Evolutionary conservation across 1,284 basidiomycete species (phyloP).

Genomic region (Trametes hirsuta): DNA sequence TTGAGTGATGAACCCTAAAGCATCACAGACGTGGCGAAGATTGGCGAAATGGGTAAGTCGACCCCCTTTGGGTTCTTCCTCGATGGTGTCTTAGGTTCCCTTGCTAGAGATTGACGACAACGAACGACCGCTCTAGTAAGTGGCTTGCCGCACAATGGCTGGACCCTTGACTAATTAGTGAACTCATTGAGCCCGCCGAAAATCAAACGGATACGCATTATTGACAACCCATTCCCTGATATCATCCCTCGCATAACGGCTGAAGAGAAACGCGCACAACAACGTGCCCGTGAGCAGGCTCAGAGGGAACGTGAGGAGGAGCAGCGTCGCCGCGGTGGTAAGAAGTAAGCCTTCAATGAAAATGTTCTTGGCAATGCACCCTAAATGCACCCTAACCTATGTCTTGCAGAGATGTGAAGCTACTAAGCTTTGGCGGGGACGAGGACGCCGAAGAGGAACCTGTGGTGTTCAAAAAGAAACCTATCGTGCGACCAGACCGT

Average conservation of each 20-base stretch:
- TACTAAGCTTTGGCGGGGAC: slow-evolving; percentile 87
- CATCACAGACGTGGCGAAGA: slow-evolving; percentile 80
- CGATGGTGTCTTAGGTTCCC: slow-evolving; percentile 21
- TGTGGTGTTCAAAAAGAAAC: slow-evolving; percentile 71
- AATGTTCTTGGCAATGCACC: too few species aligned
- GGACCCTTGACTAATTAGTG: not conserved
- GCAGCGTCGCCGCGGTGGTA: slow-evolving; percentile 73
- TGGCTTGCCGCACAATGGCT: slow-evolving; percentile 12
- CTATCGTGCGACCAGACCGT: slow-evolving; percentile 82
- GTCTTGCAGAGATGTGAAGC: slow-evolving; percentile 72
- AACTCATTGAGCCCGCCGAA: slow-evolving; percentile 74
- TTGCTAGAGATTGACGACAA: slow-evolving; percentile 77
- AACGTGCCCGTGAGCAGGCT: slow-evolving; percentile 74
- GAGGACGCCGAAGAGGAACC: slow-evolving; percentile 63
- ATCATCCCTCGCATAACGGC: slow-evolving; percentile 97
- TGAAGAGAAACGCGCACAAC: slow-evolving; percentile 84
- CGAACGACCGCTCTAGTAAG: slow-evolving; percentile 86
- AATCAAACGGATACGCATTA: slow-evolving; percentile 80
- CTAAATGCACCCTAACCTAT: not conserved
- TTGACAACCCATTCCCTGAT: slow-evolving; percentile 94
- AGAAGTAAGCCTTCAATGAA: slow-evolving; percentile 63
- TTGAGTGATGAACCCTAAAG: not conserved
- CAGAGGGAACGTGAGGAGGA: slow-evolving; percentile 80
- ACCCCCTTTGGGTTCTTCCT: not conserved
- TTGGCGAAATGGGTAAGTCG: slow-evolving; percentile 78